phyloP scores from a whole-genome alignment of 331 rosid genomes.

The Acacia pycnantha region DNA sequence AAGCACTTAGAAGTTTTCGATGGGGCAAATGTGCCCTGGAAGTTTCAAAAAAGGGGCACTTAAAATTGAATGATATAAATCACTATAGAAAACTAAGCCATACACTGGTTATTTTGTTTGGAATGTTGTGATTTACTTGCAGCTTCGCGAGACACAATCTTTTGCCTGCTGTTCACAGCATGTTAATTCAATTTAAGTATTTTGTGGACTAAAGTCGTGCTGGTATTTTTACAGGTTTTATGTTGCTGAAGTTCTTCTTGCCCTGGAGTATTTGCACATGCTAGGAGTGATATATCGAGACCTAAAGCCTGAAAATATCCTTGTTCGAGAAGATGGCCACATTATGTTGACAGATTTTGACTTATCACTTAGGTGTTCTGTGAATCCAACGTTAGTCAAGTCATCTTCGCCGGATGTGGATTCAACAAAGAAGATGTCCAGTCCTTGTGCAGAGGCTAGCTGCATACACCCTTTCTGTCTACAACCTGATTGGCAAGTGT shows the following conservation, averaged over 20 bases:
- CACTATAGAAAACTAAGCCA: background rate
- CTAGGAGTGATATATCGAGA: slow-evolving; percentile 96
- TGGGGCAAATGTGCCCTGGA: too few species aligned
- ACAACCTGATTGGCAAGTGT: slow-evolving; percentile 95
- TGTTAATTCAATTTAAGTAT: background rate
- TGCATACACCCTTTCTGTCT: slow-evolving; percentile 97
- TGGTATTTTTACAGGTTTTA: slow-evolving; percentile 64
- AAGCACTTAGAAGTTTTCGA: too few species aligned
- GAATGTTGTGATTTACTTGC: slow-evolving; percentile 18
- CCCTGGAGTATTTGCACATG: slow-evolving; percentile 96
- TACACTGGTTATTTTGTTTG: background rate
- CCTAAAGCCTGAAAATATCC: slow-evolving; percentile 89
- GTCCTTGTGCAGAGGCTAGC: slow-evolving; percentile 75
- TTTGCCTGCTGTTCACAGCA: background rate
- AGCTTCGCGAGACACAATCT: background rate
- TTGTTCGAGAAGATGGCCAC: slow-evolving; percentile 98
- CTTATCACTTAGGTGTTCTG: slow-evolving; percentile 85
- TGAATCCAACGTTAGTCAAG: slow-evolving; percentile 69
- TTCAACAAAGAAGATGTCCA: slow-evolving; percentile 54
- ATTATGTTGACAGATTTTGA: slow-evolving; percentile 97
- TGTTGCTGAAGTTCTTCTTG: slow-evolving; percentile 92
- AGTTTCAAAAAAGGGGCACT: too few species aligned
- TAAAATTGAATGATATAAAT: background rate
- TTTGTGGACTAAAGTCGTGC: slow-evolving; percentile 23
- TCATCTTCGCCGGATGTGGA: slow-evolving; percentile 65